These are phyloP conservation scores for Vitellaria paradoxa DNA, from an alignment of 179 eudicot genomes.

Conservation along the genomic window DNA sequence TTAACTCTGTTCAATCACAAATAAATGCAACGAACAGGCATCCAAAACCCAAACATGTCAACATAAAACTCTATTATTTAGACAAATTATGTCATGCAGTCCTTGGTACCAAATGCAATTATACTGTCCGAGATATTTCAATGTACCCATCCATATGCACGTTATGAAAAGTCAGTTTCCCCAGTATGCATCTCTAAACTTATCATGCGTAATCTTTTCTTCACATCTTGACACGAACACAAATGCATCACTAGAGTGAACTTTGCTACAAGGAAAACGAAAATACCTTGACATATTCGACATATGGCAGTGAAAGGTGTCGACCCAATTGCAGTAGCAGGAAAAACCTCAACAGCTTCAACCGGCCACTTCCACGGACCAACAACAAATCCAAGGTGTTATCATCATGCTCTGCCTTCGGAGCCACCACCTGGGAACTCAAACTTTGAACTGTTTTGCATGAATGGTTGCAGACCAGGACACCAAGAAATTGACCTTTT, in stretches of 20 bases:
- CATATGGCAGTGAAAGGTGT: constrained; percentile 89
- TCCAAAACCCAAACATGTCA: background rate
- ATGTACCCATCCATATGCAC: background rate
- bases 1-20: background rate
- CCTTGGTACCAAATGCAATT: too few relatives aligned
- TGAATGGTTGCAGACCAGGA: constrained; percentile 90
- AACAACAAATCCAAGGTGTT: constrained; percentile 73
- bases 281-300: constrained; percentile 89
- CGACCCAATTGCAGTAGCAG: constrained; percentile 75
- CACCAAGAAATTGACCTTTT: constrained; percentile 84
- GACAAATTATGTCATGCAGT: background rate
- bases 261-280: background rate
- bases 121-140: too few relatives aligned
- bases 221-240: background rate
- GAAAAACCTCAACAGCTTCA: constrained; percentile 78
- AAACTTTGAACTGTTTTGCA: constrained; percentile 95
- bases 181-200: background rate
- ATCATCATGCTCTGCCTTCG: constrained; percentile 94
- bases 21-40: background rate
- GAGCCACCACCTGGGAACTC: constrained; percentile 95
- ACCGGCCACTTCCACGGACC: constrained; percentile 88
- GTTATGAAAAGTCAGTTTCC: background rate
- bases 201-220: background rate
- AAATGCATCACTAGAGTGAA: background rate
- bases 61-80: background rate